Evolutionary conservation across 2,329 filamentous ascomycete species (phyloP).

Genomic region (Capronia epimyces): DNA sequence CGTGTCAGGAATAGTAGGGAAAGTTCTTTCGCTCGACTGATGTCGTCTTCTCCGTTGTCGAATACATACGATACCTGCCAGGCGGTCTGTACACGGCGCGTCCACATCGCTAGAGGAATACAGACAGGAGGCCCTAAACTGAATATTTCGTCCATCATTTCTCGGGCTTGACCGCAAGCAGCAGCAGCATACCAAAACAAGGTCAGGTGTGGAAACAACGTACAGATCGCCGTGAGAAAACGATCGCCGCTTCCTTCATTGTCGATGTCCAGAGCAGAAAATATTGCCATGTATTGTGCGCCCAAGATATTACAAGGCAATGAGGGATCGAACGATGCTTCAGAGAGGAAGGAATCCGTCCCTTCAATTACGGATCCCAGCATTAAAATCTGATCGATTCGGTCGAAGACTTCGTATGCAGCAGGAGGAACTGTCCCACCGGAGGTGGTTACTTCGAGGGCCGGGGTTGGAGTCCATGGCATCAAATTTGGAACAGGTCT

Average conservation of each 20-base stretch:
- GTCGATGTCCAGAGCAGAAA: neutral
- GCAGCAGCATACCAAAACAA: constrained; percentile 3
- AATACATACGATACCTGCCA: neutral
- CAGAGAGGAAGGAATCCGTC: too few relatives aligned
- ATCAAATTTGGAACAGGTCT: too few relatives aligned
- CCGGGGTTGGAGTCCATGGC: too few relatives aligned
- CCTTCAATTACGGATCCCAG: too few relatives aligned
- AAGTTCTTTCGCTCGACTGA: neutral
- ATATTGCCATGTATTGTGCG: constrained; percentile 1
- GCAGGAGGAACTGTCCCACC: too few relatives aligned
- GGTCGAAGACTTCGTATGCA: too few relatives aligned
- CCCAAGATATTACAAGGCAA: constrained; percentile 2
- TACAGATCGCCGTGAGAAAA: neutral
- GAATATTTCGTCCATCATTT: constrained; percentile 2
- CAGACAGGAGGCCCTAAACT: neutral
- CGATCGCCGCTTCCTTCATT: constrained; percentile 1
- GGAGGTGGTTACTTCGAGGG: too few relatives aligned
- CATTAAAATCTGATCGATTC: too few relatives aligned
- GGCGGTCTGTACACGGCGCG: neutral
- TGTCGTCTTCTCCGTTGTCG: neutral
- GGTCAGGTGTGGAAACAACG: constrained; percentile 1
- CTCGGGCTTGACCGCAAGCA: constrained; percentile 1
- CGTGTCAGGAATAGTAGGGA: neutral
- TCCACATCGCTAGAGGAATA: neutral
- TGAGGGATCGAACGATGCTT: constrained; percentile 2